These are phyloP conservation scores for Trichoderma atrobrunneum DNA, from an alignment of 2,329 filamentous ascomycete genomes.

Conservation along the genomic window DNA sequence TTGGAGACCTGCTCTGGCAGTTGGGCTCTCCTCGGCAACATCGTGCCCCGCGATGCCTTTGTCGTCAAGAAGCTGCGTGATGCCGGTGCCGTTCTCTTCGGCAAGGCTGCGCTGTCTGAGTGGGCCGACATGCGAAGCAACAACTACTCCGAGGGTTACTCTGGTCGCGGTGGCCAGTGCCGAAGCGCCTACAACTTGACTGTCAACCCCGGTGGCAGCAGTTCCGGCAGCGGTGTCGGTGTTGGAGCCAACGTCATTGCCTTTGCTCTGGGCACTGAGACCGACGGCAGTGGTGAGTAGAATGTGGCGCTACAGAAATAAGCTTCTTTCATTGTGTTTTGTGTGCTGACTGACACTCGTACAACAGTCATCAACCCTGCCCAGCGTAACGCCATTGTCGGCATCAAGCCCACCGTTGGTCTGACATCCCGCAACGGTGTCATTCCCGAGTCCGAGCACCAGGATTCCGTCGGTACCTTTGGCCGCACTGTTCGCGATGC, in stretches of 20 bases:
- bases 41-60: slow-evolving; percentile 65
- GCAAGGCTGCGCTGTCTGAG: slow-evolving; percentile 68
- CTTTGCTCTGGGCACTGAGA: slow-evolving; percentile 71
- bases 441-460: slow-evolving; percentile 64
- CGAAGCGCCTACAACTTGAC: slow-evolving; percentile 67
- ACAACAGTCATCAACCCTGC: slow-evolving; percentile 64
- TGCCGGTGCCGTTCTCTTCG: slow-evolving; percentile 66
- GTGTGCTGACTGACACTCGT: not conserved
- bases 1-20: slow-evolving; percentile 74
- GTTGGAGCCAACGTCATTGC: slow-evolving; percentile 62
- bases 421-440: slow-evolving; percentile 63
- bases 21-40: slow-evolving; percentile 62
- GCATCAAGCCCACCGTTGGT: slow-evolving; percentile 74
- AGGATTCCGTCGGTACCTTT: slow-evolving; percentile 68
- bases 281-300: slow-evolving; percentile 58
- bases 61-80: slow-evolving; percentile 60
- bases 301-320: slow-evolving; percentile 3
- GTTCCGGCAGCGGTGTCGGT: slow-evolving; percentile 62
- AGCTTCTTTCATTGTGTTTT: not conserved
- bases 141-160: slow-evolving; percentile 67
- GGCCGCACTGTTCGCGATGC: slow-evolving; percentile 68
- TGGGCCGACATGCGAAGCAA: slow-evolving; percentile 72
- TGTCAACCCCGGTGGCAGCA: slow-evolving; percentile 65
- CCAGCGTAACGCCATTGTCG: slow-evolving; percentile 65
- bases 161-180: slow-evolving; percentile 60